phyloP scores from a whole-genome alignment of 495 filamentous ascomycete species.

The Ascobolus immersus region DNA sequence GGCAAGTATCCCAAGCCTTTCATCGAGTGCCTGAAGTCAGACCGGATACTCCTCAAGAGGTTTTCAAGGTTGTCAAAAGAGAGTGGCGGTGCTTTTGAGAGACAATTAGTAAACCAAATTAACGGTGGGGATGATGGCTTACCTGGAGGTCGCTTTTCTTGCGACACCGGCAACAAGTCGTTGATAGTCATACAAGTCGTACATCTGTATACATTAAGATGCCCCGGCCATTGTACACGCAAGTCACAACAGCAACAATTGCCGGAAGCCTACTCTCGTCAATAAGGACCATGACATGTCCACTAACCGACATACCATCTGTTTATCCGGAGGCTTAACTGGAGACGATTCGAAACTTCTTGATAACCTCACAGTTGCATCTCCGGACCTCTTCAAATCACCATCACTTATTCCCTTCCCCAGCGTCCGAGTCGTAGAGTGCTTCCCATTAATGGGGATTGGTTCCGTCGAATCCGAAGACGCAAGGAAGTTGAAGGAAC shows the following conservation, averaged over 20 bases:
- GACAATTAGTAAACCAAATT: background rate
- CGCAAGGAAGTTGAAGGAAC: too few relatives aligned
- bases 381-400: background rate
- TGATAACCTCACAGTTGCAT: background rate
- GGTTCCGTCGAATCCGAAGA: too few relatives aligned
- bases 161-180: constrained; percentile 32
- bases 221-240: constrained; percentile 57
- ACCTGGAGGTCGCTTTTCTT: background rate
- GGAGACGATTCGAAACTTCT: background rate
- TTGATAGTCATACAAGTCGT: constrained; percentile 71
- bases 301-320: too few relatives aligned
- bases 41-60: constrained; percentile 1
- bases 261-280: constrained; percentile 39
- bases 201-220: constrained; percentile 53
- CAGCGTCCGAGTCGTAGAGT: background rate
- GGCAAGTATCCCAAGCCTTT: too few relatives aligned
- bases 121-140: background rate
- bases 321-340: background rate
- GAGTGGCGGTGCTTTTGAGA: background rate
- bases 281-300: too few relatives aligned
- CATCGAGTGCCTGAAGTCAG: too few relatives aligned
- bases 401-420: background rate
- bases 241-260: constrained; percentile 66
- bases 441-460: constrained; percentile 3
- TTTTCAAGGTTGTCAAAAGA: constrained; percentile 1